These are phyloP conservation scores for Nematodospora valgi DNA, from an alignment of 805 yeast species.

Conservation along the genomic window DNA sequence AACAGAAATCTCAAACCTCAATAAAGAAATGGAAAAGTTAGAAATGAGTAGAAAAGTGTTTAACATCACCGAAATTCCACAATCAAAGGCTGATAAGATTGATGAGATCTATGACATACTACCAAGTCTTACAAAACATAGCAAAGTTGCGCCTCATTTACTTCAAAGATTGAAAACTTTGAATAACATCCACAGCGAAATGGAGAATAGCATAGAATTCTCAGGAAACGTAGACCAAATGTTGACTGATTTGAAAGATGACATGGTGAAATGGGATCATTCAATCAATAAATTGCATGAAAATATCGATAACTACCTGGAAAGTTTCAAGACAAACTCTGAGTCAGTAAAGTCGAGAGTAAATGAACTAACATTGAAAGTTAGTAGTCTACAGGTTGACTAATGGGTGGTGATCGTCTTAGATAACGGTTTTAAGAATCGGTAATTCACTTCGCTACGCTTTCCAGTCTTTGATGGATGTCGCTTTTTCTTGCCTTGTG, in stretches of 20 bases:
- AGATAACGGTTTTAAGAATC: too few species aligned
- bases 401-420: not conserved
- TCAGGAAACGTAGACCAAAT: constrained; percentile 24
- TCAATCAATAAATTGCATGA: constrained; percentile 18
- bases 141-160: constrained; percentile 21
- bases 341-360: constrained; percentile 17
- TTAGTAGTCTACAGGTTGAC: constrained; percentile 1
- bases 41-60: constrained; percentile 17
- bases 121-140: constrained; percentile 22
- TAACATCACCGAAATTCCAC: constrained; percentile 4
- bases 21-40: constrained; percentile 23
- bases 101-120: constrained; percentile 23
- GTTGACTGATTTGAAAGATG: constrained; percentile 21
- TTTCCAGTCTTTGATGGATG: too few species aligned
- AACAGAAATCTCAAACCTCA: constrained; percentile 20
- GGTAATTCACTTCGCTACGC: too few species aligned
- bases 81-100: constrained; percentile 14
- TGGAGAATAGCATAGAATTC: constrained; percentile 24
- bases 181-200: constrained; percentile 29
- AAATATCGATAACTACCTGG: constrained; percentile 21
- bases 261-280: constrained; percentile 28
- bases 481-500: too few species aligned
- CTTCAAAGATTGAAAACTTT: constrained; percentile 28
- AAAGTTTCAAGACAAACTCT: constrained; percentile 21
- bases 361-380: constrained; percentile 11